Percentiles rank a stretch among this genome's conserved stretches.
Conservation (phyloP, 1,284 basidiomycete genomes). For the Microbotryum intermedium region DNA sequence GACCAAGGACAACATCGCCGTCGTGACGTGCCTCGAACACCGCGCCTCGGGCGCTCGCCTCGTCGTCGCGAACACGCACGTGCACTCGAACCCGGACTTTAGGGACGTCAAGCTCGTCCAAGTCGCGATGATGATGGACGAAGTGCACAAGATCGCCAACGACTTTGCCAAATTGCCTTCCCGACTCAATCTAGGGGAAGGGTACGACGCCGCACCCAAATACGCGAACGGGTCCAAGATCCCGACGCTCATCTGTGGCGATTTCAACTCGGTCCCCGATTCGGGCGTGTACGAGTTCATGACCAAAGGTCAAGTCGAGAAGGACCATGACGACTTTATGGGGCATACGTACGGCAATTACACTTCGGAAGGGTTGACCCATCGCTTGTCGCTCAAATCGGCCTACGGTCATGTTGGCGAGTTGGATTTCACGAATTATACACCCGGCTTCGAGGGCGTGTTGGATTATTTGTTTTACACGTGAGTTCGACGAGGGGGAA, state of each 20-base stretch:
- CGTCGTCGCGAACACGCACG: conserved; percentile 83
- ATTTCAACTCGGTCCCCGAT: conserved; percentile 82
- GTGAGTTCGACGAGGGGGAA: too few species aligned
- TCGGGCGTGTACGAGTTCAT: conserved; percentile 93
- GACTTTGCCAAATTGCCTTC: conserved; percentile 79
- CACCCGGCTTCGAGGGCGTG: conserved; percentile 52
- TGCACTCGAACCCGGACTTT: conserved; percentile 88
- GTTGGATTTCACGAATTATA: conserved; percentile 80
- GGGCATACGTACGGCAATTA: conserved; percentile 83
- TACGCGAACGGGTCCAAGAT: conserved; percentile 81
- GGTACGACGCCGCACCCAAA: conserved; percentile 46
- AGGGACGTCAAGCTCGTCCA: conserved; percentile 98
- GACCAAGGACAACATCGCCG: conserved; percentile 89
- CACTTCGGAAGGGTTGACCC: conserved; percentile 78
- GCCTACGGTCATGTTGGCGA: conserved; percentile 56
- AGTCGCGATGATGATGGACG: conserved; percentile 81
- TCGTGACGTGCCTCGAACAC: conserved; percentile 80
- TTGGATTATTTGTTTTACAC: conserved; percentile 96
- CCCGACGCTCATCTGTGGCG: conserved; percentile 82
- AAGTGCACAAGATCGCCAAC: conserved; percentile 78
- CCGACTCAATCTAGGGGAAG: conserved; percentile 43
- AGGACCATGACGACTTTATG: conserved; percentile 87
- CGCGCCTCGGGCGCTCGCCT: conserved; percentile 75
- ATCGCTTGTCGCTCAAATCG: conserved; percentile 71
- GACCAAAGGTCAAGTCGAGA: conserved; percentile 54